Evolutionary conservation across 257 asterid species (phyloP).

Genomic region (Nemophila menziesii): DNA sequence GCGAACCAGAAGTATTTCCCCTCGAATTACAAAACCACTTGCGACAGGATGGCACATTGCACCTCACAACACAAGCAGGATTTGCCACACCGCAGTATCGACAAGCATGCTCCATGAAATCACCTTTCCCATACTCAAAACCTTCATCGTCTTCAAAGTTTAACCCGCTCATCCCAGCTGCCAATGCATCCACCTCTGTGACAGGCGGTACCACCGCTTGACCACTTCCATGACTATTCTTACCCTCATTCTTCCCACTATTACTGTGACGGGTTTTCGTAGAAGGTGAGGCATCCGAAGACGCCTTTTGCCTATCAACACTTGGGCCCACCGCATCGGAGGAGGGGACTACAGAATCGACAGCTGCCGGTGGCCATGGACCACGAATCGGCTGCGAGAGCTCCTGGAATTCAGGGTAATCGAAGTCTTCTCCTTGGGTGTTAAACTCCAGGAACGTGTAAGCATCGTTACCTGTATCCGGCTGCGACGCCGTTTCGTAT

Average conservation of each 20-base stretch:
- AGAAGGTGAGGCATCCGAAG: constrained; percentile 36
- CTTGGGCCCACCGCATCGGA: constrained; percentile 7
- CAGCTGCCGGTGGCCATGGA: constrained; percentile 75
- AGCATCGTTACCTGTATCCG: constrained; percentile 86
- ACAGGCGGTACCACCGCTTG: constrained; percentile 51
- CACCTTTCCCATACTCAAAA: constrained; percentile 79
- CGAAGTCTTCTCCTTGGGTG: constrained; percentile 91
- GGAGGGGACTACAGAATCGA: constrained; percentile 25
- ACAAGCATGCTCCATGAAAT: constrained; percentile 85
- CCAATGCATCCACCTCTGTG: constrained; percentile 59
- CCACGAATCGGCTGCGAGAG: constrained; percentile 89
- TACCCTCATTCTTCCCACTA: constrained; percentile 17
- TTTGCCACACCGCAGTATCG: constrained; percentile 86
- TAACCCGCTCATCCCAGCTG: constrained; percentile 88
- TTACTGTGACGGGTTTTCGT: constrained; percentile 33
- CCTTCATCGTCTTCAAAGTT: constrained; percentile 88
- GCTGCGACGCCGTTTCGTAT: constrained; percentile 95
- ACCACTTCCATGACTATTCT: constrained; percentile 9
- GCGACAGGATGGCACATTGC: constrained; percentile 93
- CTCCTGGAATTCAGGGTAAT: constrained; percentile 79
- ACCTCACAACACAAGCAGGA: constrained; percentile 93
- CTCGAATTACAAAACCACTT: constrained; percentile 97
- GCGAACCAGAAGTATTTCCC: constrained; percentile 97
- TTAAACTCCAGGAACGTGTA: constrained; percentile 87
- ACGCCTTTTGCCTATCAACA: constrained; percentile 12